Base-by-base conservation (phyloP, 306 rosid species). In the Ceratonia siliqua region DNA sequence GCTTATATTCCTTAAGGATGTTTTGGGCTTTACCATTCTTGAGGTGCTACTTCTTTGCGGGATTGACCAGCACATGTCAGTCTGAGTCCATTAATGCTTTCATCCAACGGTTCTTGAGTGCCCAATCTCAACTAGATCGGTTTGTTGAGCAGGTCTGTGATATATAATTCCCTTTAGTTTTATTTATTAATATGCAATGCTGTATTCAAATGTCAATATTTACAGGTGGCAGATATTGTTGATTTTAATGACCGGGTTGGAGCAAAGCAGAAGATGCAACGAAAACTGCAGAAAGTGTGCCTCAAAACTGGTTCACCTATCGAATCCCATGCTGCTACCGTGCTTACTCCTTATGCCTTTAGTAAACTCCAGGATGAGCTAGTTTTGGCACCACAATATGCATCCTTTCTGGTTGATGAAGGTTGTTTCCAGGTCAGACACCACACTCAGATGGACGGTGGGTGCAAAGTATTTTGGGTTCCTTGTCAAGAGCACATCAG, bases 281-380 rank as follows among this genome's bases (percentile, higher is more conserved):
- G 81, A 75, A 92, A 84, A 75, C 45, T 75, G 68, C 97, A 76
- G 81, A 92, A 86, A 85, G 84, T 86, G 56, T 82, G 87, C 89
- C 92, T 89, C 62, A 92, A 88, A 81, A 86, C 90, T 1, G 97
- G 97, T 74, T 92, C 97, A 18, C 97, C 97, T 36, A 85, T 92
- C 36, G 97, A 92, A 81, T 90, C 96, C 49, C 97, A 92, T 48
- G 92, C 96, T 42, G 91, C 97, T 46, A 80, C 88, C 17, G 76
- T 90, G 68, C 90, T 92, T 35, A 90, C 92, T 80, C 91, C 97
- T 73, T 86, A 88, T 57, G 93, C 94, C 59, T 83, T 90, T 17
- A 66, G 83, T 62, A 92, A 92, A 82, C 90, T 92, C 49, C 96
- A 92, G 81, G 97, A 88, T 58, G 93, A 92, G 89, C 89, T 92